Evolutionary conservation across 305 asterid genomes (phyloP).

Genomic region (Rubia balearica): DNA sequence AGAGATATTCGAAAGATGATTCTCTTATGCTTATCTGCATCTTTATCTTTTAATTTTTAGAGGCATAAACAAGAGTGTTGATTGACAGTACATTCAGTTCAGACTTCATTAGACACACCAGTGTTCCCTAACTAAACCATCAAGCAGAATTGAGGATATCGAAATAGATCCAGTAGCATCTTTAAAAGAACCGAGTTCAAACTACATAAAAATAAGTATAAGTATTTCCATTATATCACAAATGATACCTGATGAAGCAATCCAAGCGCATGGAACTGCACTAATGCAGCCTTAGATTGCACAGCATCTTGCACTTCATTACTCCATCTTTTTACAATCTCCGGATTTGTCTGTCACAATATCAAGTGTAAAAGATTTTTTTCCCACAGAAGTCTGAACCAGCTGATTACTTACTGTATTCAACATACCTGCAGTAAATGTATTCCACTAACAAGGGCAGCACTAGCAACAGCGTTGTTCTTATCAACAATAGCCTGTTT

Average conservation of each 20-base stretch:
- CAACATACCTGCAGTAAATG: constrained; percentile 76
- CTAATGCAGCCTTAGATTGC: constrained; percentile 96
- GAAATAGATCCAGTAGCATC: neutral
- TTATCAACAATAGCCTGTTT: constrained; percentile 97
- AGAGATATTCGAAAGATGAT: neutral
- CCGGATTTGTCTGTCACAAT: constrained; percentile 67
- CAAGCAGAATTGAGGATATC: neutral
- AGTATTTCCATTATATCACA: neutral
- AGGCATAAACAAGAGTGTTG: neutral
- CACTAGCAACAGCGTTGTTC: constrained; percentile 95
- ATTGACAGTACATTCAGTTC: neutral
- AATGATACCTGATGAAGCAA: constrained; percentile 85
- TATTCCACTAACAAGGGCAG: constrained; percentile 92
- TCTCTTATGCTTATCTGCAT: neutral
- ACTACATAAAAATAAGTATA: neutral
- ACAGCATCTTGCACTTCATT: constrained; percentile 99
- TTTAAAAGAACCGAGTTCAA: neutral
- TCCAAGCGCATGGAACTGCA: constrained; percentile 95
- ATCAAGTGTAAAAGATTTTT: constrained; percentile 11
- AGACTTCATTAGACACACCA: constrained; percentile 1
- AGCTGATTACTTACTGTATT: constrained; percentile 10
- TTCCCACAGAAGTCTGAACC: constrained; percentile 7
- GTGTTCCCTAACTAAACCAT: neutral
- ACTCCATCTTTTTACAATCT: constrained; percentile 98
- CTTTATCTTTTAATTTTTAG: neutral